Conservation (phyloP, 768 basidiomycete genomes). For the Cystofilobasidium capitatum region DNA sequence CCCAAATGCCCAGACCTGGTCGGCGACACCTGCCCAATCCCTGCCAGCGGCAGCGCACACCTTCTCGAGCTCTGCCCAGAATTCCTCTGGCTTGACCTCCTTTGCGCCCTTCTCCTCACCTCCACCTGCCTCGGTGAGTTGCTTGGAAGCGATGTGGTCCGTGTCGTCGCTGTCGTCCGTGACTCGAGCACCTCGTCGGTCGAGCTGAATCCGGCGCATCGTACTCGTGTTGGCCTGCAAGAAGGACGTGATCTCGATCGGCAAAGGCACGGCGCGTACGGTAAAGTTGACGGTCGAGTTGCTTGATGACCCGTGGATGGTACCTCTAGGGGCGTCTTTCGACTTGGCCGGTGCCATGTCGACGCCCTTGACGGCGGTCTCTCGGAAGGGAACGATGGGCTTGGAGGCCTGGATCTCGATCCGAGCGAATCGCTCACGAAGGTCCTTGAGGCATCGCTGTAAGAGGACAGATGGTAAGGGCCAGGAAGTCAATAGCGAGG, state of each 20-base stretch:
- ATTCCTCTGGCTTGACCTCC: slow-evolving; percentile 61
- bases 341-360: slow-evolving; percentile 84
- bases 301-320: slow-evolving; percentile 58
- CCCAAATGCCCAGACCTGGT: slow-evolving; percentile 82
- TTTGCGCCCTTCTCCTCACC: slow-evolving; percentile 43
- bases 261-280: slow-evolving; percentile 72
- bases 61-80: slow-evolving; percentile 62
- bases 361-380: slow-evolving; percentile 72
- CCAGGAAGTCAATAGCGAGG: background rate
- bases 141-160: slow-evolving; percentile 28
- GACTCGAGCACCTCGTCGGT: slow-evolving; percentile 39
- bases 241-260: slow-evolving; percentile 60
- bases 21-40: slow-evolving; percentile 67
- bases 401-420: slow-evolving; percentile 88
- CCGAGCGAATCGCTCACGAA: slow-evolving; percentile 88
- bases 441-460: slow-evolving; percentile 87
- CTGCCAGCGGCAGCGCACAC: slow-evolving; percentile 57
- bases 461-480: background rate
- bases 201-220: slow-evolving; percentile 54
- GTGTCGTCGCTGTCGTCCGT: slow-evolving; percentile 30
- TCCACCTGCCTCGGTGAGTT: slow-evolving; percentile 21
- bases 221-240: slow-evolving; percentile 60
- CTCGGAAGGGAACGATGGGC: slow-evolving; percentile 94
- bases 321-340: slow-evolving; percentile 59
- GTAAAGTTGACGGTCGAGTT: slow-evolving; percentile 69